Conservation (phyloP, 140 eudicot species). For the Ambrosia hybrid region DNA sequence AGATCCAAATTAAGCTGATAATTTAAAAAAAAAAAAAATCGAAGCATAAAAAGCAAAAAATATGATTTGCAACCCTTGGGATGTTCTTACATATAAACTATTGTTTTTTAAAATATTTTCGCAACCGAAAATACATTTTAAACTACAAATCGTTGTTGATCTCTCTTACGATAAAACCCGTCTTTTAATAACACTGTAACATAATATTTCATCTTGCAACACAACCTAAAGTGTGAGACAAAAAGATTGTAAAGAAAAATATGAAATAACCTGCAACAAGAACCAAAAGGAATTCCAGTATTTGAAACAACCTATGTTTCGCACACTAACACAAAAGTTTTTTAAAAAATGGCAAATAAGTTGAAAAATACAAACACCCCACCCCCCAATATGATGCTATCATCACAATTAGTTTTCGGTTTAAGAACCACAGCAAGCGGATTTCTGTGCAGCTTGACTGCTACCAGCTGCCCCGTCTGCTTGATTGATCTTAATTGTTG, state of each 20-base stretch:
- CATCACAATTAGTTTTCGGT: slow-evolving; percentile 10
- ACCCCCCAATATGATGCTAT: slow-evolving; percentile 1
- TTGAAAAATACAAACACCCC: slow-evolving; percentile 19
- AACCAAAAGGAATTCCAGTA: slow-evolving; percentile 11
- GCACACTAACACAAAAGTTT: slow-evolving; percentile 23
- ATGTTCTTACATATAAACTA: too few relatives aligned
- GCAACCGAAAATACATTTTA: too few relatives aligned
- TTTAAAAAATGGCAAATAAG: slow-evolving; percentile 4
- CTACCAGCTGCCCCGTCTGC: slow-evolving; percentile 33
- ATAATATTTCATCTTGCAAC: slow-evolving; percentile 16
- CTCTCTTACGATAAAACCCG: too few relatives aligned
- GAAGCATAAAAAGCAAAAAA: too few relatives aligned
- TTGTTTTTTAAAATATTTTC: too few relatives aligned
- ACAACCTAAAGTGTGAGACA: slow-evolving; percentile 18
- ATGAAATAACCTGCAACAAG: slow-evolving; percentile 18
- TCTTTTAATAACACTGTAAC: background rate
- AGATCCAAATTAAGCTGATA: too few relatives aligned
- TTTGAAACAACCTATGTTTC: slow-evolving; percentile 26
- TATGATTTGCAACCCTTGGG: too few relatives aligned
- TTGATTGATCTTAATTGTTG: slow-evolving; percentile 49
- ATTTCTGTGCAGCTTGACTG: slow-evolving; percentile 40
- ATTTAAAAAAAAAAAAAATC: too few relatives aligned
- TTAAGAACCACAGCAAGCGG: slow-evolving; percentile 58
- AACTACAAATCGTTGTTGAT: too few relatives aligned
- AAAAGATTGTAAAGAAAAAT: slow-evolving; percentile 8